These are phyloP conservation scores for Flaveria trinervia DNA, from an alignment of 129 eudicot genomes.

Conservation along the genomic window DNA sequence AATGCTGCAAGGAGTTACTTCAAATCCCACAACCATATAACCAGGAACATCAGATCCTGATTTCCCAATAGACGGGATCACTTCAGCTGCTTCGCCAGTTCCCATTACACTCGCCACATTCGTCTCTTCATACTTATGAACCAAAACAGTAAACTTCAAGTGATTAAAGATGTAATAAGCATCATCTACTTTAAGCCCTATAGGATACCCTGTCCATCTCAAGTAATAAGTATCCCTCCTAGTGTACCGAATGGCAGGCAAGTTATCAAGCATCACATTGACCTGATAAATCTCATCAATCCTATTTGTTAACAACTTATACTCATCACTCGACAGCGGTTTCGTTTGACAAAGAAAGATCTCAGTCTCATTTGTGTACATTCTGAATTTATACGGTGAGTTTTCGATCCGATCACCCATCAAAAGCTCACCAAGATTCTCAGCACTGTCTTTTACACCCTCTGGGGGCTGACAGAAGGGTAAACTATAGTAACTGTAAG, in stretches of 20 bases:
- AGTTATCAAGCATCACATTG: conserved; percentile 62
- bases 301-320: conserved; percentile 53
- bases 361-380: conserved; percentile 55
- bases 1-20: conserved; percentile 42
- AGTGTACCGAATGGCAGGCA: conserved; percentile 71
- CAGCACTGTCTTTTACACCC: conserved; percentile 74
- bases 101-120: conserved; percentile 73
- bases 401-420: conserved; percentile 77
- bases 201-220: conserved; percentile 75
- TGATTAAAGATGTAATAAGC: conserved; percentile 45
- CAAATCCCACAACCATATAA: conserved; percentile 69
- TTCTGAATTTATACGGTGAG: conserved; percentile 66
- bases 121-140: conserved; percentile 46
- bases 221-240: conserved; percentile 45
- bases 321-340: conserved; percentile 55
- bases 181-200: conserved; percentile 46
- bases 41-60: conserved; percentile 49
- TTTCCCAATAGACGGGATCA: conserved; percentile 50
- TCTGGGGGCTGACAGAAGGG: conserved; percentile 65
- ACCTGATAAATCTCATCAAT: conserved; percentile 80
- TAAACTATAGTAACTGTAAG: conserved; percentile 65
- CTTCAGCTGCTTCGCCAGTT: conserved; percentile 71
- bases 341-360: conserved; percentile 63
- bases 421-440: conserved; percentile 69
- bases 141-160: conserved; percentile 37